Conservation (phyloP, 306 rosid species). For the Malus fusca region DNA sequence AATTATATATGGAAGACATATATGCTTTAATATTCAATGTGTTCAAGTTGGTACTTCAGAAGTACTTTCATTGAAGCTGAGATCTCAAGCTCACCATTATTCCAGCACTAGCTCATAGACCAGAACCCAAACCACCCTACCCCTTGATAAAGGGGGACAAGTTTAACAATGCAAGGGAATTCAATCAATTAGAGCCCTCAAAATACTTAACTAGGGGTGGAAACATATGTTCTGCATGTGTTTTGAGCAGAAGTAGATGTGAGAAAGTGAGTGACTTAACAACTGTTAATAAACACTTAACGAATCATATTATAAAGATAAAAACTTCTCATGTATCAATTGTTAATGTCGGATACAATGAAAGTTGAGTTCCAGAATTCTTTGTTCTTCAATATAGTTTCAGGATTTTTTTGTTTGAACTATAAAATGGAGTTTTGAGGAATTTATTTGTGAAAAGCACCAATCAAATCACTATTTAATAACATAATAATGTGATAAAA, state of each 20-base stretch:
- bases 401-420: too few relatives aligned
- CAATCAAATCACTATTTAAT: neutral
- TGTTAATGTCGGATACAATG: neutral
- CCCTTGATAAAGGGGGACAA: neutral
- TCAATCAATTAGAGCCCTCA: neutral
- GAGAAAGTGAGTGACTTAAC: too few relatives aligned
- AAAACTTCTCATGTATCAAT: neutral
- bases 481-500: neutral
- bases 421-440: too few relatives aligned
- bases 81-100: neutral
- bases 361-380: neutral
- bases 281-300: too few relatives aligned
- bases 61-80: slow-evolving; percentile 1
- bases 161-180: neutral
- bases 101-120: neutral
- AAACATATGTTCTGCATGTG: too few relatives aligned
- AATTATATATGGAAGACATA: neutral
- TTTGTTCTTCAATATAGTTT: too few relatives aligned
- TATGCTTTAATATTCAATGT: neutral
- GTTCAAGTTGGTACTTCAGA: neutral
- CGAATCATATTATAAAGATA: too few relatives aligned
- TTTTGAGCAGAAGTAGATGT: too few relatives aligned
- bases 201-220: too few relatives aligned
- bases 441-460: neutral
- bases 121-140: neutral